Base-by-base conservation (phyloP, 768 basidiomycete species). In the Trametes coccinea region DNA sequence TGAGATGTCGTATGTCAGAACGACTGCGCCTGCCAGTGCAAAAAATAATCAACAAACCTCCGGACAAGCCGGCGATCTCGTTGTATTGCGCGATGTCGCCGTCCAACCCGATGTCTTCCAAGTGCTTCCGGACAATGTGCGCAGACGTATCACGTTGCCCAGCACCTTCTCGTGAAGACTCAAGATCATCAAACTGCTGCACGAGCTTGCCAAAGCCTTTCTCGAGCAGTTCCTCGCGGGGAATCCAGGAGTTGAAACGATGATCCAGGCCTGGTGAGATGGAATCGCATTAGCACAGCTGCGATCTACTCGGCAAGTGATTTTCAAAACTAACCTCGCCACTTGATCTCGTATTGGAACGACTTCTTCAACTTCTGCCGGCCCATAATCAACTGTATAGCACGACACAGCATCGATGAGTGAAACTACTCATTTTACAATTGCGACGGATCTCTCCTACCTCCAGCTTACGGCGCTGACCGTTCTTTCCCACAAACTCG, bases 21-120 rank as follows among this genome's bases (percentile, higher is more conserved):
- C 11, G 34, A 37, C 34, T 11, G 34, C 34, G 41, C 4, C 41
- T 43, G 10, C 41, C 14, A 14, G 14, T 43, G 41, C 5, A 43
- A 59, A 37, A 39, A 16, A 1, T 13, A 8, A n/a, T 13, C 22
- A 39, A 64, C 78, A 66, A 71, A 87, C 95, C 95, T 75, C 96
- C 96, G 16, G 93, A 95, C 47, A 98, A 78, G 41, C 96, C 95
- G 39, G 86, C 84, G 71, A 98, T 95, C 77, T 98, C 95, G 71
- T 97, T 96, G 77, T 98, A 98, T 75, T 97, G 93, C 10, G 95
- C 95, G 62, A 98, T 98, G 77, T 98, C 93, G 45, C 95, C 95
- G 76, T 98, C 93, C 41, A 98, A 81, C 39, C 95, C 96, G 66
- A 98, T 93, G 67, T 95, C 95, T 75, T 97, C 94, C 48, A 98